Evolutionary conservation across 1,284 basidiomycete genomes (phyloP), one percentile per base, ranked within the genome.

Genomic region (Coniophora puteana): DNA sequence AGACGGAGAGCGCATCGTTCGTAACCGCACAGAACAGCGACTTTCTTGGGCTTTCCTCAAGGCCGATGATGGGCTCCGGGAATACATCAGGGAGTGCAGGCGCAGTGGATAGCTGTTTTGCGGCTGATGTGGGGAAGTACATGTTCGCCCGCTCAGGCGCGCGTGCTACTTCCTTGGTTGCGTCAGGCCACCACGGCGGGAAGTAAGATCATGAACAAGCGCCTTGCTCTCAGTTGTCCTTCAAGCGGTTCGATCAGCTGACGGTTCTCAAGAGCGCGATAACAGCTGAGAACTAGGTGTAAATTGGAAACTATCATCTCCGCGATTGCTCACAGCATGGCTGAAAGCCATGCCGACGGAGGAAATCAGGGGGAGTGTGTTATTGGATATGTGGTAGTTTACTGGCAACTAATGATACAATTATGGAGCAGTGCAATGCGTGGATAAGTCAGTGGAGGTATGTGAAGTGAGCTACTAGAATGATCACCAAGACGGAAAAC

Each of bases 121-220:
- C 83, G 38, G 84, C 78, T 24, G 82, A 80, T 16, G 84, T 89
- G 43, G 87, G 87, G 62, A 90, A 90, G 66, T 90, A 90, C 87
- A 90, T 90, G 43, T 27, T 27, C 21, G 24, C 29, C 12, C 13
- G 7, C 10, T 14, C 29, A 31, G 20, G 29, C n/a, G n/a, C n/a
- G n/a, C n/a, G n/a, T n/a, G n/a, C n/a, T n/a, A n/a, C n/a, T n/a
- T n/a, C n/a, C n/a, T n/a, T n/a, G n/a, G n/a, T n/a, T n/a, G n/a
- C n/a, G n/a, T n/a, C n/a, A n/a, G n/a, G n/a, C n/a, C n/a, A n/a
- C n/a, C n/a, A n/a, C n/a, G n/a, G n/a, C n/a, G n/a, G n/a, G n/a
- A n/a, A n/a, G n/a, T n/a, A n/a, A n/a, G n/a, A n/a, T n/a, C n/a
- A n/a, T n/a, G n/a, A n/a, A n/a, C n/a, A n/a, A n/a, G n/a, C n/a